These are phyloP conservation scores for Stephania japonica DNA, from an alignment of 164 flowering plant genomes.

Conservation along the genomic window DNA sequence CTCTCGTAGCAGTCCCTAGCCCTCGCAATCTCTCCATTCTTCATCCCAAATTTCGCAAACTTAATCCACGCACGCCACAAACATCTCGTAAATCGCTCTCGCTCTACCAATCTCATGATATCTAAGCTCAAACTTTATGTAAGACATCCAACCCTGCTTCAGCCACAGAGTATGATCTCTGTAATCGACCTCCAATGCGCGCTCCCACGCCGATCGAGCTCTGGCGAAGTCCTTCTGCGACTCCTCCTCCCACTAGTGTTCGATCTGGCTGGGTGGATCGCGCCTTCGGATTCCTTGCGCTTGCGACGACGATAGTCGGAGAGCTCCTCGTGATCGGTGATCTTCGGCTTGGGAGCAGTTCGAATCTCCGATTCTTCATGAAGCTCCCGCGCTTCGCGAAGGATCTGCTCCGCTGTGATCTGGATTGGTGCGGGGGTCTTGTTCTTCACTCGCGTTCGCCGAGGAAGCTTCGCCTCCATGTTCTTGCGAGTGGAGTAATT, in stretches of 20 bases:
- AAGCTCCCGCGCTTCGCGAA: conserved; percentile 86
- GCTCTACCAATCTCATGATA: conserved; percentile 79
- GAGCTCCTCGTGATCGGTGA: conserved; percentile 78
- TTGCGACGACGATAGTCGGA: conserved; percentile 80
- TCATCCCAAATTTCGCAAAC: conserved; percentile 93
- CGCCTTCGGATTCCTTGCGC: conserved; percentile 80
- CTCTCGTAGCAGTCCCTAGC: conserved; percentile 67
- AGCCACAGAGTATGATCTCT: conserved; percentile 76
- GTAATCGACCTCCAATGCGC: conserved; percentile 82
- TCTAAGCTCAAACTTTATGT: conserved; percentile 73
- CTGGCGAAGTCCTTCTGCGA: conserved; percentile 81
- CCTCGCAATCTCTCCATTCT: conserved; percentile 63
- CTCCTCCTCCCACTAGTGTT: conserved; percentile 84
- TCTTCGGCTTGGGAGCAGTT: conserved; percentile 89
- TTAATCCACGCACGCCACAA: conserved; percentile 61
- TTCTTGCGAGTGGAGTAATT: conserved; percentile 61
- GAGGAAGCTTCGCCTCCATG: conserved; percentile 86
- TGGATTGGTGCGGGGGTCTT: conserved; percentile 85
- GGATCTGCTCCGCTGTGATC: conserved; percentile 93
- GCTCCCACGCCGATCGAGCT: conserved; percentile 85
- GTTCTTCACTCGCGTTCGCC: conserved; percentile 88
- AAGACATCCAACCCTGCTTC: conserved; percentile 84
- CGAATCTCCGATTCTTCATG: conserved; percentile 92
- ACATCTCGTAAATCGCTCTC: conserved; percentile 61
- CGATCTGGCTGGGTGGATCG: conserved; percentile 71